phyloP scores from a whole-genome alignment of 805 yeast species.

The Hanseniaspora lindneri region DNA sequence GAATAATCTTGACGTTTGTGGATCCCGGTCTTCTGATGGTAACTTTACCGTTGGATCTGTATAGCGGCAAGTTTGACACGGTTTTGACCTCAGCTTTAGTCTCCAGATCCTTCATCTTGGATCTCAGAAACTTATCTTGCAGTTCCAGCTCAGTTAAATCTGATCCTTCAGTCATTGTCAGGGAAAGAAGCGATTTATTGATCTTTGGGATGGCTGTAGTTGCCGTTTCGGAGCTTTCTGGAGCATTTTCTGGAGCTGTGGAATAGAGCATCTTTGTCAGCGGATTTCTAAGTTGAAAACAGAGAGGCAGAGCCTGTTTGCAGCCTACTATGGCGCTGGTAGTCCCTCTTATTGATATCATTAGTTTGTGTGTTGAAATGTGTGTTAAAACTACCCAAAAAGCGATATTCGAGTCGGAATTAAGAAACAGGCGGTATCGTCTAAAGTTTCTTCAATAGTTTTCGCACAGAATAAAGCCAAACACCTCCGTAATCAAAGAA shows the following conservation, averaged over 20 bases:
- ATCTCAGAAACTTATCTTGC: slow-evolving; percentile 10
- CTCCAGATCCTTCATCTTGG: slow-evolving; percentile 10
- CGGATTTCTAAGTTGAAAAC: background rate
- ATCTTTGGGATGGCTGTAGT: background rate
- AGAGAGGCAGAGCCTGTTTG: background rate
- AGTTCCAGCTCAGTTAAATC: slow-evolving; percentile 8
- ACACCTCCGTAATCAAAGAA: too few species aligned
- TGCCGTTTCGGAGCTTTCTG: background rate
- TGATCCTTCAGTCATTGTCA: slow-evolving; percentile 1
- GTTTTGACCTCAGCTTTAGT: slow-evolving; percentile 9
- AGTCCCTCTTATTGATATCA: background rate
- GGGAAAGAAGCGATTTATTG: slow-evolving; percentile 8
- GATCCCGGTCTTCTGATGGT: slow-evolving; percentile 26
- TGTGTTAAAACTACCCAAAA: background rate
- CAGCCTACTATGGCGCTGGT: background rate
- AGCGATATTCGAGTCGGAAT: background rate
- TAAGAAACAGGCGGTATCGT: too few species aligned
- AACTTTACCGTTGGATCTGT: slow-evolving; percentile 12
- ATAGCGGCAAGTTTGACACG: slow-evolving; percentile 5
- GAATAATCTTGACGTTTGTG: slow-evolving; percentile 38
- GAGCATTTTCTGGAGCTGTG: background rate
- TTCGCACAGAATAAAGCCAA: too few species aligned
- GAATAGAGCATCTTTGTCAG: background rate
- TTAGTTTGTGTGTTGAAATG: background rate
- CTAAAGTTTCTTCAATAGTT: too few species aligned